phyloP scores from a whole-genome alignment of 2,329 filamentous ascomycete species.

The Tolypocladium ovalisporum region DNA sequence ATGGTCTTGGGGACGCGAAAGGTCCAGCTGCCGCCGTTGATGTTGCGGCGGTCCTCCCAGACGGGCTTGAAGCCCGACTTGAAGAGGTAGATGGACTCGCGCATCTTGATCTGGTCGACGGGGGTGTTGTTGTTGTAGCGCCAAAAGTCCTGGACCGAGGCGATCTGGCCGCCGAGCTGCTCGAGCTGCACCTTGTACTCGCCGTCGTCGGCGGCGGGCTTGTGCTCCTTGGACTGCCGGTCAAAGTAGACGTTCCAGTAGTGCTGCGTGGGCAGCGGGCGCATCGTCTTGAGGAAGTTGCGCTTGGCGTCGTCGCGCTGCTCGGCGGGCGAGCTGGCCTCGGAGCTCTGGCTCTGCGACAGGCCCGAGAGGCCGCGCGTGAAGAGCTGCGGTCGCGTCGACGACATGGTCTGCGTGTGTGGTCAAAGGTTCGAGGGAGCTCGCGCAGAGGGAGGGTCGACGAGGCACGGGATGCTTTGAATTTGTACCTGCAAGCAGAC shows the following conservation, averaged over 20 bases:
- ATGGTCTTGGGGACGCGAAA: slow-evolving; percentile 75
- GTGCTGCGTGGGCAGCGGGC: slow-evolving; percentile 66
- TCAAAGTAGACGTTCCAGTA: slow-evolving; percentile 68
- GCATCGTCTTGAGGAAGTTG: slow-evolving; percentile 66
- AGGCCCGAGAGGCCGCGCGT: slow-evolving; percentile 53
- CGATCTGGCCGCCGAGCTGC: slow-evolving; percentile 54
- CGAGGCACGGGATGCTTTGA: neutral
- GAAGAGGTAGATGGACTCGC: slow-evolving; percentile 70
- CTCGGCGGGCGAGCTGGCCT: slow-evolving; percentile 57
- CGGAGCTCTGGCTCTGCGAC: slow-evolving; percentile 47
- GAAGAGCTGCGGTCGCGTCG: slow-evolving; percentile 45
- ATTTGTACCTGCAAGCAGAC: neutral
- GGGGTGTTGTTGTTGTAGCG: slow-evolving; percentile 74
- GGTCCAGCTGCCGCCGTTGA: slow-evolving; percentile 80
- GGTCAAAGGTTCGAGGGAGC: no score
- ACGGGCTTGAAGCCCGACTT: slow-evolving; percentile 66
- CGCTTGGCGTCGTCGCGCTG: slow-evolving; percentile 71
- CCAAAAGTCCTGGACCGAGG: slow-evolving; percentile 79
- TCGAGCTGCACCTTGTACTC: slow-evolving; percentile 46
- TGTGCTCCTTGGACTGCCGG: slow-evolving; percentile 35
- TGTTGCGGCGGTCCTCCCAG: slow-evolving; percentile 81
- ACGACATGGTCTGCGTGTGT: slow-evolving; percentile 15
- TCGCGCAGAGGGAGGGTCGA: neutral
- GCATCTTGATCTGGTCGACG: slow-evolving; percentile 63
- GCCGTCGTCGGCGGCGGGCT: slow-evolving; percentile 28